Evolutionary conservation across 2,329 filamentous ascomycete genomes (phyloP).

Genomic region (Aspergillus fumigatiaffinis): DNA sequence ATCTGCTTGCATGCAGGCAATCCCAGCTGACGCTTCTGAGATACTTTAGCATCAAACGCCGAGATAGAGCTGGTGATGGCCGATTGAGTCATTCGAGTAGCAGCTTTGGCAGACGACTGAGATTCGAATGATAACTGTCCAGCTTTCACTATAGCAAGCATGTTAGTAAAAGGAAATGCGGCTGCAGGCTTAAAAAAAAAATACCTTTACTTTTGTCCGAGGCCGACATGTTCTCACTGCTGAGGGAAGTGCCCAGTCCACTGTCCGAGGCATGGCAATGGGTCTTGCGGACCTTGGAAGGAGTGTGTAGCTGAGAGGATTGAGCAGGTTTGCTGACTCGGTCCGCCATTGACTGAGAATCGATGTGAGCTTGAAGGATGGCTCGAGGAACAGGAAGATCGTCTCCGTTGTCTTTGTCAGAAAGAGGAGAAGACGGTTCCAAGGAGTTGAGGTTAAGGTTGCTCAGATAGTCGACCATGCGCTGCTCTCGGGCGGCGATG

Average conservation of each 20-base stretch:
- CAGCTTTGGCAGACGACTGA: conserved; percentile 10
- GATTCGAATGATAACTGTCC: conserved; percentile 20
- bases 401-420: conserved; percentile 48
- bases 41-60: conserved; percentile 43
- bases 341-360: conserved; percentile 36
- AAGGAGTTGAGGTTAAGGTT: conserved; percentile 61
- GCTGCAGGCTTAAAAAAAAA: conserved; percentile 31
- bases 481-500: conserved; percentile 64
- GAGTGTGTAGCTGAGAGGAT: conserved; percentile 38
- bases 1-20: conserved; percentile 71
- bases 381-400: conserved; percentile 58
- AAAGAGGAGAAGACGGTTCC: conserved; percentile 36
- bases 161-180: conserved; percentile 21
- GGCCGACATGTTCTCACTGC: conserved; percentile 42
- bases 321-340: conserved; percentile 29
- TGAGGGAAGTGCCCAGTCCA: conserved; percentile 80
- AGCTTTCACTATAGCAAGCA: conserved; percentile 18
- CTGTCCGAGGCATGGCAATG: conserved; percentile 78
- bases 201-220: conserved; percentile 48
- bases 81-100: conserved; percentile 35
- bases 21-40: conserved; percentile 60
- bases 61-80: conserved; percentile 61
- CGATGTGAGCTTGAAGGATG: conserved; percentile 55
- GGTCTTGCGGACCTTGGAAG: conserved; percentile 47
- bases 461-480: conserved; percentile 63